These are phyloP conservation scores for Aphanomyces astaci DNA, from an alignment of 352 stramenopile genomes.

Conservation along the genomic window DNA sequence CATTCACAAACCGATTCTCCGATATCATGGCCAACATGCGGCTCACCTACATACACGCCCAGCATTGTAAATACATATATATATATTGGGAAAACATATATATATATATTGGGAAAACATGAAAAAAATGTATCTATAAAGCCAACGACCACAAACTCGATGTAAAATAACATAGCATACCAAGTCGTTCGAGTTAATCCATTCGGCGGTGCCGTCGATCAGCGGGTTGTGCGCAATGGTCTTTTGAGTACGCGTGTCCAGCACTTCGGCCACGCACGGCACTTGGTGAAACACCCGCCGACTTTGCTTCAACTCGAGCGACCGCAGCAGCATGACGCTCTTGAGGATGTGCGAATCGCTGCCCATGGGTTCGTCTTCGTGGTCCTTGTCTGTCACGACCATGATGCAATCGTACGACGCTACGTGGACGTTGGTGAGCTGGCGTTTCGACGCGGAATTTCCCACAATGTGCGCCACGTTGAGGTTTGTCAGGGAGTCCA, in stretches of 20 bases:
- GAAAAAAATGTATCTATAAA: too few species aligned
- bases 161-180: background rate
- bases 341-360: conserved; percentile 4
- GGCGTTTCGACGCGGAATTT: background rate
- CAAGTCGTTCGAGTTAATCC: background rate
- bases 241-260: conserved; percentile 1
- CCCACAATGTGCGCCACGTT: background rate
- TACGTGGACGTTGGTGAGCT: background rate
- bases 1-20: background rate
- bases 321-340: background rate
- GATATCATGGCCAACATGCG: conserved; percentile 10
- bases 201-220: conserved; percentile 1
- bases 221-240: background rate
- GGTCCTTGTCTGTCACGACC: background rate
- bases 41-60: background rate
- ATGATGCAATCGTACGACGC: conserved; percentile 7
- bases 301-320: background rate
- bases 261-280: conserved; percentile 9
- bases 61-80: too few species aligned
- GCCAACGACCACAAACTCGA: too few species aligned
- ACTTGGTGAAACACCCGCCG: background rate
- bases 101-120: too few species aligned
- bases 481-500: background rate
- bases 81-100: too few species aligned
- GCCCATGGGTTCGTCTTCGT: background rate